Evolutionary conservation across 805 yeast genomes (phyloP).

Genomic region (Candida silvatica): DNA sequence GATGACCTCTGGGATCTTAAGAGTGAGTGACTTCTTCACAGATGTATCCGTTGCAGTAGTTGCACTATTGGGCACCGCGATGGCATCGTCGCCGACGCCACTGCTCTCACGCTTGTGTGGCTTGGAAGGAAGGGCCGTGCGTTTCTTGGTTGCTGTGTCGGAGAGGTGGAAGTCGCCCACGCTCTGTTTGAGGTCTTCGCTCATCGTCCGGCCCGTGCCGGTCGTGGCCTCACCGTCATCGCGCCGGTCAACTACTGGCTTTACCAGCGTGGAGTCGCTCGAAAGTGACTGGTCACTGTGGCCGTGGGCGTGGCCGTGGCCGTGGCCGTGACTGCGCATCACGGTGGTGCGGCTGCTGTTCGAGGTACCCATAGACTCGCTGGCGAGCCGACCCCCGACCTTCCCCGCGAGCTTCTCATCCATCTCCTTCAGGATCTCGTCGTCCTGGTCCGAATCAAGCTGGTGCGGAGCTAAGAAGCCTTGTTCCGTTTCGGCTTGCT

Average conservation of each 20-base stretch:
- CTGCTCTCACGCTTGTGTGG: background rate
- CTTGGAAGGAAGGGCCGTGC: background rate
- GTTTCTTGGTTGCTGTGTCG: background rate
- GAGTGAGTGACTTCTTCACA: no score
- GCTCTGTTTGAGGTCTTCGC: slow-evolving; percentile 2
- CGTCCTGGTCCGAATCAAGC: slow-evolving; percentile 18
- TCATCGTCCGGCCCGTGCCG: slow-evolving; percentile 1
- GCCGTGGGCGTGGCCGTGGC: no score
- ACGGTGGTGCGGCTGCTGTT: no score
- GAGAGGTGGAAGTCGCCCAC: slow-evolving; percentile 2
- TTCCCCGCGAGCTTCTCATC: slow-evolving; percentile 3
- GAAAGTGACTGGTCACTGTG: no score
- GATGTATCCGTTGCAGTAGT: background rate
- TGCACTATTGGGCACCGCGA: background rate
- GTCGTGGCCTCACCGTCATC: background rate
- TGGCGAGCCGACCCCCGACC: background rate
- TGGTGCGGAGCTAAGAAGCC: slow-evolving; percentile 15
- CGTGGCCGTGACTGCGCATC: background rate
- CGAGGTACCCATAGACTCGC: background rate
- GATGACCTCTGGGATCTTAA: no score
- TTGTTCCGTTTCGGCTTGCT: slow-evolving; percentile 13
- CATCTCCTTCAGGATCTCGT: slow-evolving; percentile 19
- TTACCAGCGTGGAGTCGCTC: background rate
- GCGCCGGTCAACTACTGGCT: background rate
- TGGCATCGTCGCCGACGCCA: background rate